Evolutionary conservation across 2,329 filamentous ascomycete genomes (phyloP).

Genomic region (Aspergillus ochraceus): DNA sequence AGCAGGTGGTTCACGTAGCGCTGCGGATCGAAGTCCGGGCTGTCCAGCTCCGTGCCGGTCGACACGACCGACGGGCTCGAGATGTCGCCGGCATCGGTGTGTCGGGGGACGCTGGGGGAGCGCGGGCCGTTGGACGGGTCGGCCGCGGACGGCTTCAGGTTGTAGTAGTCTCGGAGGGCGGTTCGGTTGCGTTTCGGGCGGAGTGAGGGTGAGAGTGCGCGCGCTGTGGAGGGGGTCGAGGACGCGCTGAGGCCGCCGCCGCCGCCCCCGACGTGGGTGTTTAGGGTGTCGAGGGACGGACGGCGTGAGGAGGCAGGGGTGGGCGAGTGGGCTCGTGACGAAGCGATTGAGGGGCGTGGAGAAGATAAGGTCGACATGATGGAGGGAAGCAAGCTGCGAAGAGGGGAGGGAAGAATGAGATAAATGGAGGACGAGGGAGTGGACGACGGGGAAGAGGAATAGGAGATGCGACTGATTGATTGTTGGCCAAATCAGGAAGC

Average conservation of each 20-base stretch:
- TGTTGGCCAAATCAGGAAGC: not conserved
- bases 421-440: not conserved
- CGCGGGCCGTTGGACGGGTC: slow-evolving; percentile 34
- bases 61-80: slow-evolving; percentile 29
- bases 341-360: slow-evolving; percentile 60
- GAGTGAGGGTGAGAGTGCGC: slow-evolving; percentile 37
- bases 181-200: slow-evolving; percentile 68
- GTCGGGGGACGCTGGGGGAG: slow-evolving; percentile 42
- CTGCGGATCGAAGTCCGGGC: slow-evolving; percentile 69
- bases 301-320: slow-evolving; percentile 75
- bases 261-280: slow-evolving; percentile 54
- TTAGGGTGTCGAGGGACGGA: slow-evolving; percentile 67
- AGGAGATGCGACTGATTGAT: slow-evolving; percentile 12
- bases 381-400: not conserved
- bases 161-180: slow-evolving; percentile 93
- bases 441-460: not conserved
- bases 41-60: slow-evolving; percentile 66
- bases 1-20: slow-evolving; percentile 50
- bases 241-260: slow-evolving; percentile 44
- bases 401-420: not conserved
- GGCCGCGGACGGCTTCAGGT: slow-evolving; percentile 60
- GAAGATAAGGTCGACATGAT: slow-evolving; percentile 62
- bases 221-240: slow-evolving; percentile 41
- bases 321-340: slow-evolving; percentile 51
- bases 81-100: slow-evolving; percentile 44